Evolutionary conservation across 1,284 basidiomycete genomes (phyloP).

Genomic region (Malassezia sympodialis): DNA sequence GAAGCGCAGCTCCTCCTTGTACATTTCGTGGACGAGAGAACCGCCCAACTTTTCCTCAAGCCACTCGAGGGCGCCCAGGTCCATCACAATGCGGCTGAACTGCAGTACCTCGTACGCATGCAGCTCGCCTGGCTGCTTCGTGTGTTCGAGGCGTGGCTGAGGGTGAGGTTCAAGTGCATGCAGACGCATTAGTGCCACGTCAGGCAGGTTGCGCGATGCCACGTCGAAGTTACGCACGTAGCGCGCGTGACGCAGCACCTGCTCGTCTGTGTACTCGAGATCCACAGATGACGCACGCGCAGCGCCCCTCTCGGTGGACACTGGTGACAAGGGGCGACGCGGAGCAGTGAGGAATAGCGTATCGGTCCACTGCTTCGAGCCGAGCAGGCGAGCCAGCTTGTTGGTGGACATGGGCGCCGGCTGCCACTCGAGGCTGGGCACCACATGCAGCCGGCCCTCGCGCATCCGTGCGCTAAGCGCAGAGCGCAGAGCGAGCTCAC

Average conservation of each 20-base stretch:
- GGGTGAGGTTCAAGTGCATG: conserved; percentile 31
- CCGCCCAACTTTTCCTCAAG: conserved; percentile 47
- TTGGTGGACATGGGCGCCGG: conserved; percentile 35
- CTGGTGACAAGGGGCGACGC: conserved; percentile 22
- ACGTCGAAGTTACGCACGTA: conserved; percentile 32
- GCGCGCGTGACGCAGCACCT: conserved; percentile 26
- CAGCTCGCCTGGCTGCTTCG: conserved; percentile 44
- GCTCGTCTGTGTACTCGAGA: conserved; percentile 31
- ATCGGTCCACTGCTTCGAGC: conserved; percentile 34
- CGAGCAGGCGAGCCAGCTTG: conserved; percentile 28
- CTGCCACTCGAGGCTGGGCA: conserved; percentile 54
- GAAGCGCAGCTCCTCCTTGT: conserved; percentile 8
- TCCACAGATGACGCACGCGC: conserved; percentile 32
- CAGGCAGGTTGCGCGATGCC: conserved; percentile 35
- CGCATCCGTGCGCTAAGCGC: conserved; percentile 71
- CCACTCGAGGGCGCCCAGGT: conserved; percentile 48
- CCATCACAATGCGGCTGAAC: conserved; percentile 32
- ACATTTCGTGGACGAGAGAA: conserved; percentile 31
- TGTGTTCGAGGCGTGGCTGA: conserved; percentile 29
- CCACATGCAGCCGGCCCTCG: conserved; percentile 65
- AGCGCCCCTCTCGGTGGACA: conserved; percentile 14
- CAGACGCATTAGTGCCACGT: conserved; percentile 35
- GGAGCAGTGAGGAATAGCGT: conserved; percentile 44
- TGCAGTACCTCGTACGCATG: conserved; percentile 46
- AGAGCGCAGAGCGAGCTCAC: conserved; percentile 82